A percentile compares a stretch with the other conserved stretches of the same genome.
These are phyloP conservation scores for Mortierella sp. DNA, from an alignment of 371 early-diverging fungal species.

Conservation along the genomic window DNA sequence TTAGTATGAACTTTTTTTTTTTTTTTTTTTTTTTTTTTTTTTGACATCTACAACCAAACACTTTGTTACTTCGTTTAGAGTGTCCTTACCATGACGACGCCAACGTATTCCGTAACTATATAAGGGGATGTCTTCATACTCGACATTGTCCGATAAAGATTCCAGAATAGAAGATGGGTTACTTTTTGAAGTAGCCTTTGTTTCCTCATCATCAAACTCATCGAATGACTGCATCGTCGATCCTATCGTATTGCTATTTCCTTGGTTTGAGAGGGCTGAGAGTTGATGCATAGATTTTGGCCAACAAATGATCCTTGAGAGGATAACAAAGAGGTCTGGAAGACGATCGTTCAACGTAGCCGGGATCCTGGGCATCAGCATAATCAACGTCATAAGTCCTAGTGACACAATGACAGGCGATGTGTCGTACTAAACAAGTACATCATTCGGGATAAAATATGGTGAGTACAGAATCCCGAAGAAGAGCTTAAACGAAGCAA, in stretches of 20 bases:
- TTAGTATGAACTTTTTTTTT: too few species aligned
- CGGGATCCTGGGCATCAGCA: slow-evolving; percentile 75
- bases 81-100: slow-evolving; percentile 39
- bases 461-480: neutral
- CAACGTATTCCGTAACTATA: slow-evolving; percentile 36
- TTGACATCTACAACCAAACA: too few species aligned
- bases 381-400: slow-evolving; percentile 69
- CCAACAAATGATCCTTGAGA: slow-evolving; percentile 72
- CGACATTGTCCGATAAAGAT: slow-evolving; percentile 6
- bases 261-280: slow-evolving; percentile 56
- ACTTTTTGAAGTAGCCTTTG: neutral
- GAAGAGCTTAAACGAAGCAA: neutral
- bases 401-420: slow-evolving; percentile 71
- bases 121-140: slow-evolving; percentile 39
- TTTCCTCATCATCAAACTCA: slow-evolving; percentile 37
- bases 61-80: too few species aligned
- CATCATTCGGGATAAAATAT: neutral
- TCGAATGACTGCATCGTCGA: slow-evolving; percentile 42
- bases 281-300: slow-evolving; percentile 65
- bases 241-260: slow-evolving; percentile 30
- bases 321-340: slow-evolving; percentile 68
- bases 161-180: neutral
- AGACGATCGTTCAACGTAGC: slow-evolving; percentile 64
- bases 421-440: slow-evolving; percentile 63
- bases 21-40: too few species aligned